These are phyloP conservation scores for Penicillium nucicola DNA, from an alignment of 495 filamentous ascomycete genomes.

Conservation along the genomic window DNA sequence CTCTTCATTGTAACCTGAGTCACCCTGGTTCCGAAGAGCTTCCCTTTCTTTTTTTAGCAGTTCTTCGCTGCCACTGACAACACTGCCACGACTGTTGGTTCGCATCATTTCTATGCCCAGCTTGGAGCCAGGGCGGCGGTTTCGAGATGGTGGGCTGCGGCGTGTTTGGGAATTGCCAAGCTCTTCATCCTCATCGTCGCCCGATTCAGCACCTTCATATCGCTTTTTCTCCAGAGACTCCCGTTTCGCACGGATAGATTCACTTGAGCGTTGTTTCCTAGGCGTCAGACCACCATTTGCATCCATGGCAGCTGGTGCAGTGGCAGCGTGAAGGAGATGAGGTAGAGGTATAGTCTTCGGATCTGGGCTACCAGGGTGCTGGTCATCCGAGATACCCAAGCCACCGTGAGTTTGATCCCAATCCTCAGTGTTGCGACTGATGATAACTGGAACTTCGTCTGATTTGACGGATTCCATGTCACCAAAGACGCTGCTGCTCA, in stretches of 20 bases:
- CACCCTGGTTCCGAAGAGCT: constrained; percentile 22
- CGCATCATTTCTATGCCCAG: constrained; percentile 94
- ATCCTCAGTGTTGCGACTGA: constrained; percentile 69
- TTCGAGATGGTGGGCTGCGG: constrained; percentile 53
- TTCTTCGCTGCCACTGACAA: constrained; percentile 55
- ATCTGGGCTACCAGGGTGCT: constrained; percentile 24
- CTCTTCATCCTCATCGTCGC: constrained; percentile 91
- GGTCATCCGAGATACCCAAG: constrained; percentile 65
- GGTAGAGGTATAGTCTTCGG: constrained; percentile 40
- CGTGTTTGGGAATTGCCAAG: constrained; percentile 60
- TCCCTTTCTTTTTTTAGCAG: constrained; percentile 38
- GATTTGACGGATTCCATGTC: constrained; percentile 75
- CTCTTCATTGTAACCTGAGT: constrained; percentile 20
- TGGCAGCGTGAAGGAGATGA: constrained; percentile 58
- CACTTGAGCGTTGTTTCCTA: constrained; percentile 69
- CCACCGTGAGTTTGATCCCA: constrained; percentile 64
- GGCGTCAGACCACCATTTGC: constrained; percentile 40
- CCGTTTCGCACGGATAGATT: constrained; percentile 72
- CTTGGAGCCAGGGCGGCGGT: constrained; percentile 65
- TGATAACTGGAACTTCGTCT: constrained; percentile 76
- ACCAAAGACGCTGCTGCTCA: constrained; percentile 80
- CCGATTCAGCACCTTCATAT: constrained; percentile 77
- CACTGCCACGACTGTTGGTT: constrained; percentile 85
- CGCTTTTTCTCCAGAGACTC: constrained; percentile 72
- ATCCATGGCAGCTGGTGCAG: constrained; percentile 66